These are phyloP conservation scores for Naganishia cerealis DNA, from an alignment of 1,284 basidiomycete species.

Conservation along the genomic window DNA sequence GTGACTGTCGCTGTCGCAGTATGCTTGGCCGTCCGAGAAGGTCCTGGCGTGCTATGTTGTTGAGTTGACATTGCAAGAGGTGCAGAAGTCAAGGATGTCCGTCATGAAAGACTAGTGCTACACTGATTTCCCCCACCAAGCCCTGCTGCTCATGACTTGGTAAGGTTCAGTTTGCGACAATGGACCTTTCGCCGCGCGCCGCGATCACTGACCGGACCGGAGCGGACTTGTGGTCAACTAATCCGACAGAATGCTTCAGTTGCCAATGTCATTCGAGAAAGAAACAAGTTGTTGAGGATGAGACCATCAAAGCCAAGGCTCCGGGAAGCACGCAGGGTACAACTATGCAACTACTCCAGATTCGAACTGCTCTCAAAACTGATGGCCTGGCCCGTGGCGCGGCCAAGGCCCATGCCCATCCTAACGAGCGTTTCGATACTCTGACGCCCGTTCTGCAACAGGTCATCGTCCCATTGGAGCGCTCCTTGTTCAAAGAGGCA, in stretches of 20 bases:
- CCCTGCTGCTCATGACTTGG: too few species aligned
- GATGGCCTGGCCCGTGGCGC: conserved; percentile 19
- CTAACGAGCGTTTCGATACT: conserved; percentile 83
- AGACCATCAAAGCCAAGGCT: too few species aligned
- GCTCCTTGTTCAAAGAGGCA: conserved; percentile 77
- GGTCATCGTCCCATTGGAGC: conserved; percentile 85
- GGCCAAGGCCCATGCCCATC: conserved; percentile 61
- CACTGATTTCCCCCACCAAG: too few species aligned
- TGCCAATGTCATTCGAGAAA: too few species aligned
- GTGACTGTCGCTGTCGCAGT: conserved; percentile 24
- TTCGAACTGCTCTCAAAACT: not conserved
- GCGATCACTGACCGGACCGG: too few species aligned
- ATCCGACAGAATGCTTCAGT: too few species aligned
- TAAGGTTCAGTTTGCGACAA: too few species aligned
- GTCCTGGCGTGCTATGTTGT: conserved; percentile 10
- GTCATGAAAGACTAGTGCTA: too few species aligned
- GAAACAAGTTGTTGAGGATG: too few species aligned
- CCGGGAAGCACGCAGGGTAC: too few species aligned
- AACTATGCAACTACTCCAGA: not conserved
- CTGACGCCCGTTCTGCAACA: conserved; percentile 78
- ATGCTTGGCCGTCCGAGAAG: conserved; percentile 9
- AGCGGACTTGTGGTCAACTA: too few species aligned
- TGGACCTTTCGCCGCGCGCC: too few species aligned
- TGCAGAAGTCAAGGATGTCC: not conserved
- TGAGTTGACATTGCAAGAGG: not conserved